Percentiles rank a stretch among this genome's conserved stretches.
These are phyloP conservation scores for Pugionium cornutum DNA, from an alignment of 345 rosid species.

Conservation along the genomic window DNA sequence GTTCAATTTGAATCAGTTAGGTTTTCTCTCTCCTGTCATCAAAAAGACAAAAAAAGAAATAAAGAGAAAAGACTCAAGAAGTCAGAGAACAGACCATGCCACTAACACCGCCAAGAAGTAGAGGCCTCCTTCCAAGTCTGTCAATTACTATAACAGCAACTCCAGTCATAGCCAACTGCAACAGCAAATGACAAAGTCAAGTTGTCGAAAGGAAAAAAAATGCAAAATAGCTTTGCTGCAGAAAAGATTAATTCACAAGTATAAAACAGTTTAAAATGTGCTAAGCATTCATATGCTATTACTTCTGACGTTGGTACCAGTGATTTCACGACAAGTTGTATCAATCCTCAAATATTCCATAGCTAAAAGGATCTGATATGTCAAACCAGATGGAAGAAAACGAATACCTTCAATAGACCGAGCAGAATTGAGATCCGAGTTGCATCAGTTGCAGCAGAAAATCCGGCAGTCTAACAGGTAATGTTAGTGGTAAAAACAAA, in stretches of 20 bases:
- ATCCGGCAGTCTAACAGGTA: conserved; percentile 84
- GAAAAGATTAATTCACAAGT: conserved; percentile 3
- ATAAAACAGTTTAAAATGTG: neutral
- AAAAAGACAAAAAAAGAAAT: neutral
- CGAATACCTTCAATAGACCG: conserved; percentile 74
- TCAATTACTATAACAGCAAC: conserved; percentile 80
- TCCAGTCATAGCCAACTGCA: conserved; percentile 93
- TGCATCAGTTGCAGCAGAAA: conserved; percentile 94
- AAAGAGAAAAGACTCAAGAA: conserved; percentile 1
- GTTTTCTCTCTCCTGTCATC: neutral
- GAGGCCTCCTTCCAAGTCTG: conserved; percentile 91
- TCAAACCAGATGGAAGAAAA: conserved; percentile 4
- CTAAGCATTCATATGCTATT: conserved; percentile 1
- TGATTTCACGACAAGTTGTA: conserved; percentile 13
- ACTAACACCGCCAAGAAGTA: conserved; percentile 88
- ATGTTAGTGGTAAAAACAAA: conserved; percentile 26
- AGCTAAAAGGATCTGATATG: conserved; percentile 9
- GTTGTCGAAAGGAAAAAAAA: conserved; percentile 1
- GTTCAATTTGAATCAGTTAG: neutral
- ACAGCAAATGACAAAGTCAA: conserved; percentile 17
- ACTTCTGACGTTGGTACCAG: conserved; percentile 3
- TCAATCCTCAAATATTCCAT: neutral
- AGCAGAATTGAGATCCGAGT: conserved; percentile 91
- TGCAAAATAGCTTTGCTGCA: conserved; percentile 8
- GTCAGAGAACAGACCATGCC: conserved; percentile 65